phyloP scores from a whole-genome alignment of 306 rosid genomes.

The Purshia tridentata region DNA sequence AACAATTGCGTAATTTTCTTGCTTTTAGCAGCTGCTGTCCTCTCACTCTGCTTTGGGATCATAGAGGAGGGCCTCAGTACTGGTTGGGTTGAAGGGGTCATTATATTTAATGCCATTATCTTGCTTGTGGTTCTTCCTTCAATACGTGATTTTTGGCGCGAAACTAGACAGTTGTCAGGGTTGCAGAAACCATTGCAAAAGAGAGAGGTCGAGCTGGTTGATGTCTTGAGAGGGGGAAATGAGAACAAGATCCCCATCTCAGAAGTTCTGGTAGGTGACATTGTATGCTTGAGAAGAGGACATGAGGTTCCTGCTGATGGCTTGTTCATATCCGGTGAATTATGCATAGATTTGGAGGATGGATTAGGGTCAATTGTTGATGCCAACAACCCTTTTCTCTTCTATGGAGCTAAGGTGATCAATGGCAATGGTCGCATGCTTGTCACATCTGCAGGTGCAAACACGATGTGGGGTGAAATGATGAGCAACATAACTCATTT shows the following conservation, averaged over 20 bases:
- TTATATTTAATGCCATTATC: neutral
- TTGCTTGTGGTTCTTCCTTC: neutral
- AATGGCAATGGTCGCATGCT: slow-evolving; percentile 13
- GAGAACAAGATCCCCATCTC: neutral
- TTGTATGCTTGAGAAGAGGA: neutral
- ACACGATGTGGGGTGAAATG: slow-evolving; percentile 2
- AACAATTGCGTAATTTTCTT: neutral
- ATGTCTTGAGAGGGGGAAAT: neutral
- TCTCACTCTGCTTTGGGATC: slow-evolving; percentile 16
- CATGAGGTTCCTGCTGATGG: slow-evolving; percentile 10
- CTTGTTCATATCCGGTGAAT: slow-evolving; percentile 10
- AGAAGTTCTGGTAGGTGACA: neutral
- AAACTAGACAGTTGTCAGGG: neutral
- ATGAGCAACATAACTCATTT: neutral
- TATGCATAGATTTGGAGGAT: neutral
- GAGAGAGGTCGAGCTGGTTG: neutral
- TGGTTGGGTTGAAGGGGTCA: slow-evolving; percentile 12
- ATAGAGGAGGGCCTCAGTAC: neutral
- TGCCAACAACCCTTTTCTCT: neutral
- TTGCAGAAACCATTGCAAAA: neutral
- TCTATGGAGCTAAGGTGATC: slow-evolving; percentile 8
- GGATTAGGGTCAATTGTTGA: neutral
- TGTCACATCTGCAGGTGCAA: slow-evolving; percentile 8
- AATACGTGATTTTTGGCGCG: neutral
- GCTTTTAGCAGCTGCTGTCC: neutral